A percentile compares a stretch with the other conserved stretches of the same genome.
These are phyloP conservation scores for Ulmus americana DNA, from an alignment of 331 rosid genomes.

Conservation along the genomic window DNA sequence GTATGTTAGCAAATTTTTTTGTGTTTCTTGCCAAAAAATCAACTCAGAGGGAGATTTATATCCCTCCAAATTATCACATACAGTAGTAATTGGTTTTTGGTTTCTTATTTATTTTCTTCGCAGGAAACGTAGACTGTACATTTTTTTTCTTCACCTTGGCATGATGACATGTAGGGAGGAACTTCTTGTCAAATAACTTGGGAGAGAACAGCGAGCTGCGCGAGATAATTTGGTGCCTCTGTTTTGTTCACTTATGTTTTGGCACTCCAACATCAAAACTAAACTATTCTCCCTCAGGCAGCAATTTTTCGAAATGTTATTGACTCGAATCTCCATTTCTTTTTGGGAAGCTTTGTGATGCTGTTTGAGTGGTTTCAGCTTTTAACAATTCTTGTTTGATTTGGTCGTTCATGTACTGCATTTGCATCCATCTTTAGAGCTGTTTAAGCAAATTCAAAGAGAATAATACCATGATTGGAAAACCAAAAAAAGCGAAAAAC, in stretches of 20 bases:
- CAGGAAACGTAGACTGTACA: conserved; percentile 34
- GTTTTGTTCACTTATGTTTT: conserved; percentile 18
- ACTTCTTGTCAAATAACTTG: conserved; percentile 30
- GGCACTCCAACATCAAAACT: conserved; percentile 23
- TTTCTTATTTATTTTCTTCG: neutral
- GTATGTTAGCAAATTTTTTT: conserved; percentile 23
- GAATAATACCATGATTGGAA: neutral
- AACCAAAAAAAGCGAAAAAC: neutral
- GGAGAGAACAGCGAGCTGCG: conserved; percentile 18
- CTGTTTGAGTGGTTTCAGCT: conserved; percentile 4
- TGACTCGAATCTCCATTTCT: conserved; percentile 2
- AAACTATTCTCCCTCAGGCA: conserved; percentile 9
- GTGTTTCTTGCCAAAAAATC: neutral
- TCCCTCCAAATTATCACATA: too few relatives aligned
- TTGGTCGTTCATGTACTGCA: neutral
- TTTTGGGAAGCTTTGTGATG: neutral
- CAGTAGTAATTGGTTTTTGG: too few relatives aligned
- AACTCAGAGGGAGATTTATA: neutral
- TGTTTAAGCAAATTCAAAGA: neutral
- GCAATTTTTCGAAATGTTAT: conserved; percentile 4
- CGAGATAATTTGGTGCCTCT: conserved; percentile 20
- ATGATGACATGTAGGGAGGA: conserved; percentile 19
- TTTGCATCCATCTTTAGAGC: neutral
- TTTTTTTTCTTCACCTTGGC: conserved; percentile 17
- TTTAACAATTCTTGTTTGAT: conserved; percentile 6